phyloP scores from a whole-genome alignment of 1,284 basidiomycete species.

The Rhodotorula sp. region DNA sequence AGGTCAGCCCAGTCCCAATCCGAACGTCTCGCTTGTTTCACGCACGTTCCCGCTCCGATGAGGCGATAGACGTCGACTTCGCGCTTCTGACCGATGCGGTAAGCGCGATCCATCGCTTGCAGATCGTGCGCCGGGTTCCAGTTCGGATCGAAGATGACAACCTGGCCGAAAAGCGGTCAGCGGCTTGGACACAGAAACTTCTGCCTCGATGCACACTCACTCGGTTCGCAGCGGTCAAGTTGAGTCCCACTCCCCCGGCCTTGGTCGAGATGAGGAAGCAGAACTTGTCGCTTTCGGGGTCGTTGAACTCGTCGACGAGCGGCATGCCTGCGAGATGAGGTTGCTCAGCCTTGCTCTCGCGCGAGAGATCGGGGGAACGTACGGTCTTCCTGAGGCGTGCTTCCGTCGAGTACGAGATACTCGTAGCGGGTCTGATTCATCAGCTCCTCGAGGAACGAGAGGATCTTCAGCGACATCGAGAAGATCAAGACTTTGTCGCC shows the following conservation, averaged over 20 bases:
- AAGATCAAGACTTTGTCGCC: slow-evolving; percentile 70
- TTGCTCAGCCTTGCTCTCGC: neutral
- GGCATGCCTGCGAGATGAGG: slow-evolving; percentile 63
- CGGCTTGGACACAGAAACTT: slow-evolving; percentile 57
- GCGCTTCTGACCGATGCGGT: slow-evolving; percentile 80
- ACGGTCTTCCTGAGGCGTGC: slow-evolving; percentile 50
- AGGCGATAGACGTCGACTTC: slow-evolving; percentile 82
- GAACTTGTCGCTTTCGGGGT: slow-evolving; percentile 61
- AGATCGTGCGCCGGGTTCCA: slow-evolving; percentile 87
- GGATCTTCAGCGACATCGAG: slow-evolving; percentile 57
- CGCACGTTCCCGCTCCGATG: slow-evolving; percentile 70
- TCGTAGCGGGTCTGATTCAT: slow-evolving; percentile 62
- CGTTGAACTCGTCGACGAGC: slow-evolving; percentile 73
- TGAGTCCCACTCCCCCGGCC: slow-evolving; percentile 82
- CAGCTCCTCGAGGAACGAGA: slow-evolving; percentile 74
- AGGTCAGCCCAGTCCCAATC: neutral
- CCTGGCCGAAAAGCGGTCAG: slow-evolving; percentile 64
- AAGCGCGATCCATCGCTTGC: slow-evolving; percentile 65
- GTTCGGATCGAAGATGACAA: slow-evolving; percentile 84
- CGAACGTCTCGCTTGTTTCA: neutral
- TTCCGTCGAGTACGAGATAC: slow-evolving; percentile 72
- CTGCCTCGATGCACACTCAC: slow-evolving; percentile 69
- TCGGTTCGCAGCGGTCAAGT: slow-evolving; percentile 44
- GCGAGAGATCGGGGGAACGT: slow-evolving; percentile 6
- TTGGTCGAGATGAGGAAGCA: slow-evolving; percentile 86